These are phyloP conservation scores for Paramecium bursaria DNA, from an alignment of 73 alveolate genomes.

Conservation along the genomic window DNA sequence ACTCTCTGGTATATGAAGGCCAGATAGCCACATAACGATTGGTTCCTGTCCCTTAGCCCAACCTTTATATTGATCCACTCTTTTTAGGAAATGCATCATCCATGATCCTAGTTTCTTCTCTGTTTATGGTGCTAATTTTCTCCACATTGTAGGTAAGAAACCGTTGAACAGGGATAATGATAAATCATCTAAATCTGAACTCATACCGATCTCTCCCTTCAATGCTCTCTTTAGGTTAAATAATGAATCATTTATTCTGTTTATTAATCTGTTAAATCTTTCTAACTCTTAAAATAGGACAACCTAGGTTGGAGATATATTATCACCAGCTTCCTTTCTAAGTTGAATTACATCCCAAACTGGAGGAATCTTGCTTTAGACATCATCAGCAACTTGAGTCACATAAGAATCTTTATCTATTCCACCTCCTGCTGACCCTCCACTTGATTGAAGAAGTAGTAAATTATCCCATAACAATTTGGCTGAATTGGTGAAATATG, in stretches of 20 bases:
- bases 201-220: constrained; percentile 97
- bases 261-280: constrained; percentile 93
- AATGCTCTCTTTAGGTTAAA: constrained; percentile 93
- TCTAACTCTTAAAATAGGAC: constrained; percentile 98
- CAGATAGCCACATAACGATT: constrained; percentile 99
- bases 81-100: constrained; percentile 95
- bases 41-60: constrained; percentile 98
- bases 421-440: constrained; percentile 85
- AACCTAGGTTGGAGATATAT: constrained; percentile 93
- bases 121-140: constrained; percentile 97
- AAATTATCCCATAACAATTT: constrained; percentile 93
- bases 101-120: constrained; percentile 97
- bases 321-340: constrained; percentile 78
- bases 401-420: constrained; percentile 67
- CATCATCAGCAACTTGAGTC: constrained; percentile 80
- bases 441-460: constrained; percentile 92
- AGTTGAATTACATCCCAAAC: constrained; percentile 75
- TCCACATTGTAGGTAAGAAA: constrained; percentile 94
- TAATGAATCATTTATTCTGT: constrained; percentile 87
- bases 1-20: constrained; percentile 99
- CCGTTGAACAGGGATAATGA: constrained; percentile 93
- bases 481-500: constrained; percentile 97
- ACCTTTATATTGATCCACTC: constrained; percentile 95
- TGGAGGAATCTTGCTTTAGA: constrained; percentile 84
- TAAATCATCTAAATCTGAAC: constrained; percentile 89